phyloP scores from a whole-genome alignment of 1,139 yeast species.

The Scheffersomyces titani region DNA sequence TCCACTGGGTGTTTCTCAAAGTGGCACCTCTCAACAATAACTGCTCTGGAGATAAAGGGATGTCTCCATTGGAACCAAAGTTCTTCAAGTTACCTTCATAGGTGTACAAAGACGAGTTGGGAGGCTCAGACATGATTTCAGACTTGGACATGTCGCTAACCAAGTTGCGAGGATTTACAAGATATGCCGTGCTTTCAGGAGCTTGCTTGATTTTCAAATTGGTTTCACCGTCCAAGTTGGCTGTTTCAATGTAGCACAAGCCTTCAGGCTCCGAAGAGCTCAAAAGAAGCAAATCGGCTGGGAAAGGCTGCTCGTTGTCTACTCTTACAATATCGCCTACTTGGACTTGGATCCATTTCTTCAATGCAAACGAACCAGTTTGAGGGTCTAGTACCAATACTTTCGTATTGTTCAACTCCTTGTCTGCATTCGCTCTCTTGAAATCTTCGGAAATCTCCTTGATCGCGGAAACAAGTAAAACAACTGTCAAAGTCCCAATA shows the following conservation, averaged over 20 bases:
- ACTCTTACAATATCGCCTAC: conserved; percentile 93
- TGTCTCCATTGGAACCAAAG: conserved; percentile 53
- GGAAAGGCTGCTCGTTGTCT: conserved; percentile 85
- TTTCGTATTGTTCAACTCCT: conserved; percentile 79
- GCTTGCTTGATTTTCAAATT: conserved; percentile 94
- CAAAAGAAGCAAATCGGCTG: conserved; percentile 84
- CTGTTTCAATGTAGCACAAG: conserved; percentile 94
- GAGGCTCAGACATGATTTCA: conserved; percentile 78
- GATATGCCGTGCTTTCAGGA: conserved; percentile 69
- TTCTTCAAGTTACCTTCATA: conserved; percentile 81
- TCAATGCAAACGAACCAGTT: conserved; percentile 60
- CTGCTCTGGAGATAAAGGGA: conserved; percentile 87
- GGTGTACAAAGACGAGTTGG: conserved; percentile 91
- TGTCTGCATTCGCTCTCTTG: conserved; percentile 86
- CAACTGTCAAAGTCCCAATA: conserved; percentile 84
- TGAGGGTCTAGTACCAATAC: conserved; percentile 67
- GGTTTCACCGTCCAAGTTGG: conserved; percentile 97
- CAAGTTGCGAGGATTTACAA: conserved; percentile 70
- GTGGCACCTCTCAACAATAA: conserved; percentile 93
- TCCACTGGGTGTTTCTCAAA: conserved; percentile 91
- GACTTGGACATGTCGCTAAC: conserved; percentile 33
- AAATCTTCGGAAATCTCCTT: conserved; percentile 91
- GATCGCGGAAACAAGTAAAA: conserved; percentile 84
- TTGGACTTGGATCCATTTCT: conserved; percentile 82
- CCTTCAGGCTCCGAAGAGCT: conserved; percentile 99